Evolutionary conservation across 2,329 filamentous ascomycete genomes (phyloP).

Genomic region (Fusarium robinianum): DNA sequence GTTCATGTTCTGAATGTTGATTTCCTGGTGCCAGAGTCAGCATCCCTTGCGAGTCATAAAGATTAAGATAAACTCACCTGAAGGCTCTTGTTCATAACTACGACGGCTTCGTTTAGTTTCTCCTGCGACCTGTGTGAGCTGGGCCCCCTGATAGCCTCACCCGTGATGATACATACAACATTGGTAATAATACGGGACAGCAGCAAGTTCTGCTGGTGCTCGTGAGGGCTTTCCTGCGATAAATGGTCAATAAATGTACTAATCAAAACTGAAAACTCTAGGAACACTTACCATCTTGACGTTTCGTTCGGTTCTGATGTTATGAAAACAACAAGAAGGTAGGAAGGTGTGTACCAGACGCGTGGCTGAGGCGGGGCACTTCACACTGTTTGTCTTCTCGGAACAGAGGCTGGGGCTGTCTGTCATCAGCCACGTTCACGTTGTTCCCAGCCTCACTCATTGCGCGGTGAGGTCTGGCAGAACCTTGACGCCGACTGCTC

Average conservation of each 20-base stretch:
- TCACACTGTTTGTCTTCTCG: too few relatives aligned
- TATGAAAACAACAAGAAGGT: too few relatives aligned
- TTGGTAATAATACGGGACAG: constrained; percentile 96
- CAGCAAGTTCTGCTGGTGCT: constrained; percentile 93
- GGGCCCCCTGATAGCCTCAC: too few relatives aligned
- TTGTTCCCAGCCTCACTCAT: constrained; percentile 18
- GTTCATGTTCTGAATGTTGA: constrained; percentile 99
- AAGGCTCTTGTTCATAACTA: constrained; percentile 89
- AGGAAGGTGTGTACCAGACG: too few relatives aligned
- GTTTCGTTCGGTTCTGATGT: not conserved
- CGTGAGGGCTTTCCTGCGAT: constrained; percentile 85
- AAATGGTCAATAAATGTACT: not conserved
- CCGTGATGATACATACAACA: constrained; percentile 72
- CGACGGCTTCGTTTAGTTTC: constrained; percentile 93
- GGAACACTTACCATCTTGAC: constrained; percentile 19
- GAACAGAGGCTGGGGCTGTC: not conserved
- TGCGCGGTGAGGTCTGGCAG: constrained; percentile 44
- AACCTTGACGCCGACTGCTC: constrained; percentile 27
- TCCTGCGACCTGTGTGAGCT: constrained; percentile 69
- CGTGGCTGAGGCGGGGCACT: too few relatives aligned
- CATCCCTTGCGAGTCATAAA: not conserved
- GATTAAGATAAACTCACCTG: constrained; percentile 58
- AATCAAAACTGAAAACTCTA: too few relatives aligned
- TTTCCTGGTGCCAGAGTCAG: constrained; percentile 64
- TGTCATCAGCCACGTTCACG: constrained; percentile 20